Percentiles rank a stretch among this genome's conserved stretches.
phyloP scores from a whole-genome alignment of 1,284 basidiomycete genomes.

The Naganishia liquefaciens region DNA sequence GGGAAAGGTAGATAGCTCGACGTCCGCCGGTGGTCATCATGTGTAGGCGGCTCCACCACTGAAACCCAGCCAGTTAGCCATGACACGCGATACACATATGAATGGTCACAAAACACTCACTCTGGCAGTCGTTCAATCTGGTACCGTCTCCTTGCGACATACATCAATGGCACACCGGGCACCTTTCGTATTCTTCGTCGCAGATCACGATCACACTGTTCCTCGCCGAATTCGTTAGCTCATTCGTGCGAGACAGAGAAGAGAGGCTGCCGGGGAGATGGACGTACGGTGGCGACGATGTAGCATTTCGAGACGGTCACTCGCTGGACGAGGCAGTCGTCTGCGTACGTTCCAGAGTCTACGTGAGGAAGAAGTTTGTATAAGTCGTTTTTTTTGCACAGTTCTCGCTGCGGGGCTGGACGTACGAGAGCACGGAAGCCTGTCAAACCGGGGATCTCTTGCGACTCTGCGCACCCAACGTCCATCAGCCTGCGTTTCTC shows the following conservation, averaged over 20 bases:
- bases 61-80: background rate
- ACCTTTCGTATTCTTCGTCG: conserved; percentile 87
- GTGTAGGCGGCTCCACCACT: conserved; percentile 29
- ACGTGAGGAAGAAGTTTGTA: background rate
- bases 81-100: background rate
- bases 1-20: background rate
- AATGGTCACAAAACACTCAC: conserved; percentile 39
- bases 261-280: background rate
- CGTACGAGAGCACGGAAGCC: conserved; percentile 76
- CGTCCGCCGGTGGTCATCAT: background rate
- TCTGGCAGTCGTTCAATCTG: conserved; percentile 92
- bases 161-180: conserved; percentile 94
- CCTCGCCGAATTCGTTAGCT: conserved; percentile 2
- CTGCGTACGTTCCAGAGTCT: conserved; percentile 92
- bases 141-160: conserved; percentile 84
- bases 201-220: conserved; percentile 86
- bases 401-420: background rate
- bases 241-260: background rate
- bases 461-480: conserved; percentile 79
- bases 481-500: background rate
- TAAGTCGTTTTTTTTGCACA: background rate
- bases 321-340: conserved; percentile 95
- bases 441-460: conserved; percentile 94
- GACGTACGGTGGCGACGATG: conserved; percentile 79
- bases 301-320: conserved; percentile 94